Percentiles rank a stretch among this genome's conserved stretches.
Evolutionary conservation across 345 rosid genomes (phyloP).

Genomic region (Populus euphratica): DNA sequence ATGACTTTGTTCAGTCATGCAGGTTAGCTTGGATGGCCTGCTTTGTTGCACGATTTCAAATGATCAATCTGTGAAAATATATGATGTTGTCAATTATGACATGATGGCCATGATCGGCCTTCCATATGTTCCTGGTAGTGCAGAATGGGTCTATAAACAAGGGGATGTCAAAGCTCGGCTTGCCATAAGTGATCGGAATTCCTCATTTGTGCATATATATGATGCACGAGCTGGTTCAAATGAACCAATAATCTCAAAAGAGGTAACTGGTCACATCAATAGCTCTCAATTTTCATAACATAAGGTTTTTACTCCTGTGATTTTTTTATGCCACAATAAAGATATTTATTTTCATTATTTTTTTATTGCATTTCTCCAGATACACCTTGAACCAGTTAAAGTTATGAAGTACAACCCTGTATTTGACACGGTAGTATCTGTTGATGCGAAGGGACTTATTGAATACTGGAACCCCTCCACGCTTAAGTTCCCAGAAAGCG

Average conservation of each 20-base stretch:
- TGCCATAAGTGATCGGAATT: conserved; percentile 78
- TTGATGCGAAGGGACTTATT: conserved; percentile 74
- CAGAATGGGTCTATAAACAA: conserved; percentile 89
- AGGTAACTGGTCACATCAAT: conserved; percentile 37
- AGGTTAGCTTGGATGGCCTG: conserved; percentile 89
- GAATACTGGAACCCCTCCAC: conserved; percentile 88
- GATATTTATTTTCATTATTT: background rate
- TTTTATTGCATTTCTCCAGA: conserved; percentile 30
- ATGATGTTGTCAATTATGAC: conserved; percentile 93
- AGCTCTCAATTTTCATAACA: background rate
- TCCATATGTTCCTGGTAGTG: conserved; percentile 75
- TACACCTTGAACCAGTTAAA: conserved; percentile 56
- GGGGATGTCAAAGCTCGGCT: conserved; percentile 93
- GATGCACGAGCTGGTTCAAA: conserved; percentile 91
- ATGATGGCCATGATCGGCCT: conserved; percentile 95
- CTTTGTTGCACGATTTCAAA: conserved; percentile 93
- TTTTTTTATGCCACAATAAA: background rate
- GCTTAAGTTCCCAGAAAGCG: conserved; percentile 73
- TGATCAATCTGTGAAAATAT: conserved; percentile 82
- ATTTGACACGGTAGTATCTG: conserved; percentile 74
- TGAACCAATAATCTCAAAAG: conserved; percentile 61
- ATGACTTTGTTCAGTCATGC: conserved; percentile 66
- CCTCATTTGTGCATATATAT: conserved; percentile 70
- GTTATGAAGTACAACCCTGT: conserved; percentile 78
- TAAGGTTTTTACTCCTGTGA: background rate